Evolutionary conservation across 2,329 filamentous ascomycete genomes (phyloP).

Genomic region (Cladosporium colombiae): DNA sequence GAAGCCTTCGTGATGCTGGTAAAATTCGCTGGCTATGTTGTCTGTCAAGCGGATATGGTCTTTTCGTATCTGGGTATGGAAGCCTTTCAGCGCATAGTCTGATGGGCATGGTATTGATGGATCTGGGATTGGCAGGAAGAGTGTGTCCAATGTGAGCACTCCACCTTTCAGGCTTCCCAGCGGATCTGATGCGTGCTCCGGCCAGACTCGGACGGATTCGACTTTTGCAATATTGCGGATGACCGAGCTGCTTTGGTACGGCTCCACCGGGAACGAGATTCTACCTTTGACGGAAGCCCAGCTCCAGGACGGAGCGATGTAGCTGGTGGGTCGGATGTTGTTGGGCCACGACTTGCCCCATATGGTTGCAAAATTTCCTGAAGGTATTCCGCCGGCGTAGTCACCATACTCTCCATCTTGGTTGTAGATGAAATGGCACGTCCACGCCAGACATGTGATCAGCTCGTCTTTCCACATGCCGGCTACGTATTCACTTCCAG

Average conservation of each 20-base stretch:
- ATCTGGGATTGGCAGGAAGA: neutral
- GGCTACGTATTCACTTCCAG: neutral
- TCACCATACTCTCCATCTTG: neutral
- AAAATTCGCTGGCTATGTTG: conserved; percentile 7
- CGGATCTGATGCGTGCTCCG: neutral
- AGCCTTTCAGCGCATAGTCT: neutral
- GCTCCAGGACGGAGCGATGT: conserved; percentile 21
- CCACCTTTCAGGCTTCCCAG: neutral
- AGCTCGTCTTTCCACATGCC: conserved; percentile 7
- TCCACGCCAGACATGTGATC: conserved; percentile 2
- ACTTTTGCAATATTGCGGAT: conserved; percentile 10
- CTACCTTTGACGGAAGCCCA: conserved; percentile 20
- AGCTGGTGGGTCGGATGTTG: neutral
- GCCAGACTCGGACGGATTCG: neutral
- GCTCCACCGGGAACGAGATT: neutral
- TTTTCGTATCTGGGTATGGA: neutral
- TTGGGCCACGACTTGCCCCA: neutral
- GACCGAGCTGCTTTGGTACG: neutral
- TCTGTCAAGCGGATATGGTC: neutral
- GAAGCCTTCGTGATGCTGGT: conserved; percentile 16
- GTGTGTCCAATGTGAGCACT: neutral
- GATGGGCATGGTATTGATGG: neutral
- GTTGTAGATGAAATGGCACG: neutral
- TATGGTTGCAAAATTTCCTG: neutral
- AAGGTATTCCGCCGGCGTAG: neutral